Conservation (phyloP, 164 flowering plant species). For the Cinnamomum micranthum region DNA sequence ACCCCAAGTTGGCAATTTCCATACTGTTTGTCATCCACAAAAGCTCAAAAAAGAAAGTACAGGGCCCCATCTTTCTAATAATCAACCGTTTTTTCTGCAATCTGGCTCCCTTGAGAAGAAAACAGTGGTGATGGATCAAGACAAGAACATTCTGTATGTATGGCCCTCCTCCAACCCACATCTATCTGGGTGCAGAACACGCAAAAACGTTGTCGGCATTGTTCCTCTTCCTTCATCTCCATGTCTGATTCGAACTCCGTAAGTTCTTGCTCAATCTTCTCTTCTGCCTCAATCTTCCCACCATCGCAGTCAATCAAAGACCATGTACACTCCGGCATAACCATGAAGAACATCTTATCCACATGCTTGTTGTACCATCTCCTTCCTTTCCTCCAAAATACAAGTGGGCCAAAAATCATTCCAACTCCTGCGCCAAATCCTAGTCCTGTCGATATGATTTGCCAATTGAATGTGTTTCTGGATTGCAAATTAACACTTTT, state of each 20-base stretch:
- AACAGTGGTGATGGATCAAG: conserved; percentile 24
- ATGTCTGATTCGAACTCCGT: conserved; percentile 14
- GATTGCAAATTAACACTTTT: background rate
- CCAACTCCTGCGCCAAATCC: conserved; percentile 52
- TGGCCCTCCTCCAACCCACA: conserved; percentile 28
- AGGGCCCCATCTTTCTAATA: background rate
- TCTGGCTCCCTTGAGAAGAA: conserved; percentile 9
- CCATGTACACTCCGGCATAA: conserved; percentile 27
- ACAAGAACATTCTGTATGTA: conserved; percentile 62
- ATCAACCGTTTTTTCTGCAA: background rate
- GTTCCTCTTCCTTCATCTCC: conserved; percentile 14
- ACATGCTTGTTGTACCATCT: conserved; percentile 31
- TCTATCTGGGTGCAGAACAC: conserved; percentile 67
- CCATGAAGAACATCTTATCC: conserved; percentile 20
- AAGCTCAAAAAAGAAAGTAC: background rate
- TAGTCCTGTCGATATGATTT: conserved; percentile 36
- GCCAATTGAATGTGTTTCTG: conserved; percentile 25
- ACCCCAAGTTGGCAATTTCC: no score
- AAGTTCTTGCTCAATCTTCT: conserved; percentile 19
- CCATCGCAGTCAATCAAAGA: conserved; percentile 18
- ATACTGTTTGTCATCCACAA: background rate
- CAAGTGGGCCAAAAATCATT: conserved; percentile 28
- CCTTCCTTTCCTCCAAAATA: conserved; percentile 33
- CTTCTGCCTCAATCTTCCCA: conserved; percentile 24
- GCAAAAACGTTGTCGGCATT: conserved; percentile 37